phyloP scores from a whole-genome alignment of 2,329 filamentous ascomycete species.

The Byssochlamys sp. region DNA sequence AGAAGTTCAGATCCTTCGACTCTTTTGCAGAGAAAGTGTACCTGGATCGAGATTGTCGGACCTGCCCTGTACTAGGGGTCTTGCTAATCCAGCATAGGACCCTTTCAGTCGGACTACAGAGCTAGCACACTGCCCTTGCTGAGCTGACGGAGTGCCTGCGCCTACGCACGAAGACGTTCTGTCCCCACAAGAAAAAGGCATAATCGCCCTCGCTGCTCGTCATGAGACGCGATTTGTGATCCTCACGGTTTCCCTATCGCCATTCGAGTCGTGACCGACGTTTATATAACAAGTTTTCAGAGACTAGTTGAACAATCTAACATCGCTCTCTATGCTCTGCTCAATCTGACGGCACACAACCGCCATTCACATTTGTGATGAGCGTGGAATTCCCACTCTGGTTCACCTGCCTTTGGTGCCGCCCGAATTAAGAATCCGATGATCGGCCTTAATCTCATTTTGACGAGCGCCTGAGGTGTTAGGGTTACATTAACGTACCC shows the following conservation, averaged over 20 bases:
- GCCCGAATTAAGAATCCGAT: constrained; percentile 21
- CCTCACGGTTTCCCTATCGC: constrained; percentile 12
- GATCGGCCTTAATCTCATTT: constrained; percentile 19
- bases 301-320: not conserved
- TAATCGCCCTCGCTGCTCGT: constrained; percentile 12
- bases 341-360: constrained; percentile 15
- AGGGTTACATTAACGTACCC: constrained; percentile 16
- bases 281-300: constrained; percentile 7
- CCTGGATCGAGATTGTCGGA: not conserved
- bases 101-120: constrained; percentile 10
- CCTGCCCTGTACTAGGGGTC: constrained; percentile 8
- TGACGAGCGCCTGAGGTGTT: constrained; percentile 16
- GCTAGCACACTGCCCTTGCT: constrained; percentile 16
- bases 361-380: constrained; percentile 24
- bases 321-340: constrained; percentile 9
- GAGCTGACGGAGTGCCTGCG: constrained; percentile 8
- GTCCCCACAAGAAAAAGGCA: constrained; percentile 10
- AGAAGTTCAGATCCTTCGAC: constrained; percentile 17
- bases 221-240: constrained; percentile 17
- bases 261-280: constrained; percentile 13
- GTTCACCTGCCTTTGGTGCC: constrained; percentile 23
- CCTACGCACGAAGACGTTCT: not conserved
- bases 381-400: constrained; percentile 20
- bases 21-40: constrained; percentile 12
- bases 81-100: constrained; percentile 7